Percentiles rank a stretch among this genome's conserved stretches.
Conservation (phyloP, 345 rosid species). For the Kandelia obovata region DNA sequence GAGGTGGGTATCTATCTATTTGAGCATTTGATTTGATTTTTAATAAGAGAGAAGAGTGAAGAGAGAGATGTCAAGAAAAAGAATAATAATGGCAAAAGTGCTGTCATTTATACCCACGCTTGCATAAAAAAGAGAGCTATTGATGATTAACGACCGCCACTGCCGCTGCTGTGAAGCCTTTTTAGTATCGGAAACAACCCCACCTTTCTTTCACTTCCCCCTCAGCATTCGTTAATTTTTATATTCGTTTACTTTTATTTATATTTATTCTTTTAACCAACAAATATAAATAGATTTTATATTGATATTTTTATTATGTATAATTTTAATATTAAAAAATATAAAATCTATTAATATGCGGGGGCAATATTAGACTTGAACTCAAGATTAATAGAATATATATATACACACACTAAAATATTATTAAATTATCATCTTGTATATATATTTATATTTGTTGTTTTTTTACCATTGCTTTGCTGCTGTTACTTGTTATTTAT, state of each 20-base stretch:
- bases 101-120: constrained; percentile 91
- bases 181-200: constrained; percentile 4
- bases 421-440: no score
- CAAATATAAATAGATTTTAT: no score
- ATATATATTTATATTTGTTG: no score
- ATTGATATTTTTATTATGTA: no score
- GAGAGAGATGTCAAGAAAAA: constrained; percentile 27
- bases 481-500: no score
- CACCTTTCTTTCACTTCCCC: neutral
- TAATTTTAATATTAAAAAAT: no score
- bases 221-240: neutral
- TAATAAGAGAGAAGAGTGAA: no score
- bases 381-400: no score
- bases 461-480: no score
- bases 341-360: no score
- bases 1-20: constrained; percentile 1
- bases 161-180: constrained; percentile 44
- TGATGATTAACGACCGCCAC: constrained; percentile 96
- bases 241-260: neutral
- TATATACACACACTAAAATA: no score
- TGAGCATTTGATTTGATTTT: neutral
- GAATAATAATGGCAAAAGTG: constrained; percentile 37
- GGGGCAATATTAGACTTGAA: no score
- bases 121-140: constrained; percentile 86
- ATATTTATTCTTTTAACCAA: constrained; percentile 9